Evolutionary conservation across 2,329 filamentous ascomycete species (phyloP).

Genomic region (Nemania abortiva): DNA sequence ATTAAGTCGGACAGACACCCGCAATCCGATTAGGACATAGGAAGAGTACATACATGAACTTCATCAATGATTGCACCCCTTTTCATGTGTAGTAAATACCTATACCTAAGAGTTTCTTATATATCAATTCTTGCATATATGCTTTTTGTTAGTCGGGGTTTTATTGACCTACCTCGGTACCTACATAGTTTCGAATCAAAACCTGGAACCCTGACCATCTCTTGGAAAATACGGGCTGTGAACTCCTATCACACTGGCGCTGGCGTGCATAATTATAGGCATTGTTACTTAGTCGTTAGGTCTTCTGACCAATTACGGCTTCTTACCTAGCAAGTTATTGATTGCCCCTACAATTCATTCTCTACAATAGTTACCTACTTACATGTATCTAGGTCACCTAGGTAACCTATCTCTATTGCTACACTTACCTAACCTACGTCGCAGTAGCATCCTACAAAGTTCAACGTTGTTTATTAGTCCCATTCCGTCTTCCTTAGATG

Average conservation of each 20-base stretch:
- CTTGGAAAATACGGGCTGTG: neutral
- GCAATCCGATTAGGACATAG: neutral
- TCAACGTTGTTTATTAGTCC: neutral
- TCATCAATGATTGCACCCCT: neutral
- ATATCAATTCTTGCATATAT: too few relatives aligned
- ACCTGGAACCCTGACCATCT: too few relatives aligned
- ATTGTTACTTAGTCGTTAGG: slow-evolving; percentile 2
- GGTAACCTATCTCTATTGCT: neutral
- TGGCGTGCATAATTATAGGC: neutral
- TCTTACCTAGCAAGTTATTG: neutral
- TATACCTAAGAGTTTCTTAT: too few relatives aligned
- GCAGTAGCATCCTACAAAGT: neutral
- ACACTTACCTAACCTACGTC: neutral
- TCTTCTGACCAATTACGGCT: neutral
- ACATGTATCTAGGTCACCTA: neutral
- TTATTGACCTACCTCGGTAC: too few relatives aligned
- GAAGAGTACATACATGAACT: neutral
- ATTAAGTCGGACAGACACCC: neutral
- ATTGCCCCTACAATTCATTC: neutral
- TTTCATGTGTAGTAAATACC: too few relatives aligned
- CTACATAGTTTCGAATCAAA: too few relatives aligned
- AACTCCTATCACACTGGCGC: neutral
- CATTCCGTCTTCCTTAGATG: neutral
- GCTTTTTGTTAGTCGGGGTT: too few relatives aligned
- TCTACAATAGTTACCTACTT: neutral